Evolutionary conservation across 805 yeast genomes (phyloP).

Genomic region (Saturnispora zaruensis): DNA sequence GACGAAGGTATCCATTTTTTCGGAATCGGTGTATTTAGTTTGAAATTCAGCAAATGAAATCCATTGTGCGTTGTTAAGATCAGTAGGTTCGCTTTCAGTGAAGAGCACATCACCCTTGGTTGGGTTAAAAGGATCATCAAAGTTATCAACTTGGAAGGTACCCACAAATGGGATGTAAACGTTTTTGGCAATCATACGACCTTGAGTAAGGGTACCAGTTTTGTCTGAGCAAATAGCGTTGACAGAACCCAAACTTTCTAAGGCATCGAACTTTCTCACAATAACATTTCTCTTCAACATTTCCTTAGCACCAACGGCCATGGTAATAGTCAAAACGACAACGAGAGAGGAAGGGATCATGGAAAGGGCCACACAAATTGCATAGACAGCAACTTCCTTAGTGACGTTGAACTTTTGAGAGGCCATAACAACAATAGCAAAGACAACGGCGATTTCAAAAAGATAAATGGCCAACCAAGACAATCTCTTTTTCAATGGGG

Average conservation of each 20-base stretch:
- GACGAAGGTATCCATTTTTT: slow-evolving; percentile 25
- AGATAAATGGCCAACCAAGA: slow-evolving; percentile 69
- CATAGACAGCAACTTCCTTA: slow-evolving; percentile 77
- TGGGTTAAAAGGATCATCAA: slow-evolving; percentile 59
- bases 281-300: slow-evolving; percentile 65
- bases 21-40: slow-evolving; percentile 10
- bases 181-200: slow-evolving; percentile 65
- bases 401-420: slow-evolving; percentile 70
- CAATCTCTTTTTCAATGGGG: slow-evolving; percentile 70
- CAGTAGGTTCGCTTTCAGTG: slow-evolving; percentile 31
- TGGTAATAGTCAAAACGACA: slow-evolving; percentile 75
- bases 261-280: slow-evolving; percentile 67
- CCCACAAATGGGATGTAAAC: slow-evolving; percentile 64
- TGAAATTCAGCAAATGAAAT: slow-evolving; percentile 22
- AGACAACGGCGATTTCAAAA: slow-evolving; percentile 70
- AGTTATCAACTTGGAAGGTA: slow-evolving; percentile 42
- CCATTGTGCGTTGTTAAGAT: slow-evolving; percentile 32
- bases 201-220: slow-evolving; percentile 76
- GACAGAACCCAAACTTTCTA: slow-evolving; percentile 73
- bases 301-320: slow-evolving; percentile 74
- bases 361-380: slow-evolving; percentile 74
- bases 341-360: slow-evolving; percentile 79
- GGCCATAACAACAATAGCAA: slow-evolving; percentile 82
- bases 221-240: slow-evolving; percentile 77
- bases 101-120: slow-evolving; percentile 40